Evolutionary conservation across 192 early-diverging fungal species (phyloP), one percentile per base, ranked within the genome.

Genomic region (Pecoramyces ruminantium): DNA sequence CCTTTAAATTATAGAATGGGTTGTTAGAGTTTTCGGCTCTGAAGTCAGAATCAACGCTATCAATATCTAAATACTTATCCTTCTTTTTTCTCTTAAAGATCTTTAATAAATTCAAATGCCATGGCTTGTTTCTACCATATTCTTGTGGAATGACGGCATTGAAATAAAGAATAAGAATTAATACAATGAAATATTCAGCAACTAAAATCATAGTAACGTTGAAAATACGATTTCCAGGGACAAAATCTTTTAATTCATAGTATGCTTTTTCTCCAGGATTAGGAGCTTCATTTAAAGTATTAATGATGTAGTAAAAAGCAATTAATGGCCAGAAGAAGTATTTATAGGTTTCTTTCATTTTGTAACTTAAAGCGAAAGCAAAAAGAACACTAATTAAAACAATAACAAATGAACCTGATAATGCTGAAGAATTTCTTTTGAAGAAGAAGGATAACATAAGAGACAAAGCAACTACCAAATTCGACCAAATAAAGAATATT

Each of bases 101-200:
- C 15, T 40, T 40, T 14, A 40, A 40, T 11, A 40, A 14, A 40
- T 40, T 40, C 15, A 87, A 94, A 80, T 93, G 88, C 92, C 92
- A 93, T 12, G 88, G 86, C 77, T 88, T 88, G 51, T 79, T 82
- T 25, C 89, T 89, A 30, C 93, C 93, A 85, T 86, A 93, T 81
- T 94, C 92, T 29, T 85, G 82, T 6, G 92, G 91, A 16, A 92
- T 58, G 13, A 81, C 80, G 2, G 30, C 28, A 28, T 28, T 58
- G 42, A 84, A 77, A 78, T 78, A 77, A 78, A 21, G 17, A 1
- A 88, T 83, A 27, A 92, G 81, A 16, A 83, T 78, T 38, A 88
- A 38, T 84, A 88, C 88, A 6, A 91, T 81, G 82, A 85, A 83
- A 6, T 82, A 86, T 67, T 86, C 89, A 27, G 86, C 83, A 40